These are phyloP conservation scores for Trichoderma sp. DNA, from an alignment of 2,329 filamentous ascomycete genomes.

Conservation along the genomic window DNA sequence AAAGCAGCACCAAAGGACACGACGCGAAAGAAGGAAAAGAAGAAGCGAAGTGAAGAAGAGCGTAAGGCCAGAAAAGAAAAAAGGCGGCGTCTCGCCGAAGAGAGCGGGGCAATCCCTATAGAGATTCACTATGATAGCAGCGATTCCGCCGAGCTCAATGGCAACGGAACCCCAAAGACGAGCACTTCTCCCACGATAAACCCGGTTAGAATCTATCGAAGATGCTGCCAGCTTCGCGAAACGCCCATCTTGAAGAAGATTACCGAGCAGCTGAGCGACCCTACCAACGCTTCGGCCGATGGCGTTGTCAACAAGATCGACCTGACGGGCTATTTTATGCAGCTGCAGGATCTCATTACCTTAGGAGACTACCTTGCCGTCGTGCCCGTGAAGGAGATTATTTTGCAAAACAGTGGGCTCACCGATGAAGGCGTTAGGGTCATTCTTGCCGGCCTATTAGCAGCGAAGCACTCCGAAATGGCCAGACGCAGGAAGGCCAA, in stretches of 20 bases:
- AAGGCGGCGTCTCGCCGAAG: constrained; percentile 78
- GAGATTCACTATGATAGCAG: constrained; percentile 73
- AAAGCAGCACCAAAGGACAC: constrained; percentile 25
- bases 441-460: constrained; percentile 79
- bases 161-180: constrained; percentile 28
- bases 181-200: constrained; percentile 72
- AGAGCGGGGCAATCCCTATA: constrained; percentile 81
- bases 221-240: constrained; percentile 91
- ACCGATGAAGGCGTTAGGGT: constrained; percentile 84
- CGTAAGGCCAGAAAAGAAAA: constrained; percentile 89
- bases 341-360: constrained; percentile 78
- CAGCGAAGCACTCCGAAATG: constrained; percentile 64
- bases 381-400: constrained; percentile 81
- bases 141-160: constrained; percentile 44
- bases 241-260: constrained; percentile 90
- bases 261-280: constrained; percentile 77
- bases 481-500: constrained; percentile 49
- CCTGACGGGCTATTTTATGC: constrained; percentile 79
- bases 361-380: constrained; percentile 92
- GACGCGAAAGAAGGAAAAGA: constrained; percentile 85
- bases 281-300: constrained; percentile 61
- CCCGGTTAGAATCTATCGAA: constrained; percentile 85
- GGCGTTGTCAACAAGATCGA: constrained; percentile 83
- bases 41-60: constrained; percentile 91
- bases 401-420: constrained; percentile 83